These are phyloP conservation scores for Spergularia bocconei DNA, from an alignment of 148 eudicot genomes.

Conservation along the genomic window DNA sequence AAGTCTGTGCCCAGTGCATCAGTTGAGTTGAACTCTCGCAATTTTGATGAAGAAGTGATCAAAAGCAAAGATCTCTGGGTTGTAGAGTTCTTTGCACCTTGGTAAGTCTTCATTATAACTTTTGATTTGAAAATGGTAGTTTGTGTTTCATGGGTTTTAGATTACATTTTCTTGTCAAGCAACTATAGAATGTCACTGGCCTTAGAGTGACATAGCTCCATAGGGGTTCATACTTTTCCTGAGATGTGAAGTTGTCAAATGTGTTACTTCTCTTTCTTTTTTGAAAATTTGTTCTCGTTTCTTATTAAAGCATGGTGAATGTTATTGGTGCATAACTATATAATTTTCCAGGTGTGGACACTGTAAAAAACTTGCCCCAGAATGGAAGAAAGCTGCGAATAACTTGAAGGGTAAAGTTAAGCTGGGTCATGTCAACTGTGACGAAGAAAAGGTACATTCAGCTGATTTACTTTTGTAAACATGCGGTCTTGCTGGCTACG, in stretches of 20 bases:
- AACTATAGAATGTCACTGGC: background rate
- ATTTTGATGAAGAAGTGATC: constrained; percentile 81
- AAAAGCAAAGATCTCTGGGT: constrained; percentile 95
- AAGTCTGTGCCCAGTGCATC: constrained; percentile 85
- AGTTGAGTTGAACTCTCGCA: constrained; percentile 72
- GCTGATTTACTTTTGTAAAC: background rate
- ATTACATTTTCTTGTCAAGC: background rate
- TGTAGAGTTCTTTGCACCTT: constrained; percentile 98
- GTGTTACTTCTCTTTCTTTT: background rate
- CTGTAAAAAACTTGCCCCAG: constrained; percentile 98
- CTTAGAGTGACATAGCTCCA: background rate
- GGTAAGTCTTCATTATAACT: constrained; percentile 44
- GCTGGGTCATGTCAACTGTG: constrained; percentile 93
- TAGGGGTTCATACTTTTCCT: background rate
- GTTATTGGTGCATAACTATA: constrained; percentile 4
- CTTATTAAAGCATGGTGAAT: background rate
- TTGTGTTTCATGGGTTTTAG: background rate
- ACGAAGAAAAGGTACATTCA: constrained; percentile 73
- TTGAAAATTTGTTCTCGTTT: background rate
- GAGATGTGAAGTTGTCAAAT: background rate
- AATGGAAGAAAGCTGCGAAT: constrained; percentile 94
- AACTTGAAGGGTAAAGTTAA: constrained; percentile 89
- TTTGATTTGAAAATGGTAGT: background rate
- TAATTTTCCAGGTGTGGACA: constrained; percentile 80
- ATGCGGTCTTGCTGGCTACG: background rate